Evolutionary conservation across 768 basidiomycete genomes (phyloP).

Genomic region (Xerocomus brunneocitrinus): DNA sequence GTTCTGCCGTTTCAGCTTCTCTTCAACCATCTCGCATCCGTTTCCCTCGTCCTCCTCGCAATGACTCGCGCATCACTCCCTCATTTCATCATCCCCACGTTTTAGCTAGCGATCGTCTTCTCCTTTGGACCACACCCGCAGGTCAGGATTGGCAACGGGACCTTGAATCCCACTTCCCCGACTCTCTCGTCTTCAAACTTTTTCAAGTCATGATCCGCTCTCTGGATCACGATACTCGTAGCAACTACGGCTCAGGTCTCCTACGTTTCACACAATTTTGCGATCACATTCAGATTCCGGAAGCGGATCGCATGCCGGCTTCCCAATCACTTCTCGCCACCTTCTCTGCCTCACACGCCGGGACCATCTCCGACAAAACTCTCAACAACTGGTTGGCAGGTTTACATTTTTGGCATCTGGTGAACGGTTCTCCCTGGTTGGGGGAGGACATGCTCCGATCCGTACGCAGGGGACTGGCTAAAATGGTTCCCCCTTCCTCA

Average conservation of each 20-base stretch:
- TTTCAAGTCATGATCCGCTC: background rate
- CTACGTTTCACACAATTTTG: constrained; percentile 36
- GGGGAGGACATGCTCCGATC: background rate
- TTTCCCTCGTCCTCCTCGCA: no score
- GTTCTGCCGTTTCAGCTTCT: no score
- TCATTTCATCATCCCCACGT: no score
- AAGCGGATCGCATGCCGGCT: constrained; percentile 8
- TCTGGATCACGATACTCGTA: background rate
- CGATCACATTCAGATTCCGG: constrained; percentile 29
- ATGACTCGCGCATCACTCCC: no score
- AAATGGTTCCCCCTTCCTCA: no score
- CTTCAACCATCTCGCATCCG: no score
- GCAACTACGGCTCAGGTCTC: background rate
- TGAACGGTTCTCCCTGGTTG: background rate
- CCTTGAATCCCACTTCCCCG: no score
- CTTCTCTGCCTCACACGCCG: constrained; percentile 23
- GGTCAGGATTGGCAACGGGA: no score
- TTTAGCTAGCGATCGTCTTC: no score
- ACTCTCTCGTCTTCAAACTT: no score
- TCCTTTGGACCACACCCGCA: no score
- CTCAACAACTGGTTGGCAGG: constrained; percentile 35
- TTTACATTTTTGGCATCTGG: constrained; percentile 33
- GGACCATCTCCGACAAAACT: constrained; percentile 13
- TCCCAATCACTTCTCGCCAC: constrained; percentile 27
- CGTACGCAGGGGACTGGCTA: no score